phyloP scores from a whole-genome alignment of 2,329 filamentous ascomycete genomes.

The Pseudohalonectria lignicola region DNA sequence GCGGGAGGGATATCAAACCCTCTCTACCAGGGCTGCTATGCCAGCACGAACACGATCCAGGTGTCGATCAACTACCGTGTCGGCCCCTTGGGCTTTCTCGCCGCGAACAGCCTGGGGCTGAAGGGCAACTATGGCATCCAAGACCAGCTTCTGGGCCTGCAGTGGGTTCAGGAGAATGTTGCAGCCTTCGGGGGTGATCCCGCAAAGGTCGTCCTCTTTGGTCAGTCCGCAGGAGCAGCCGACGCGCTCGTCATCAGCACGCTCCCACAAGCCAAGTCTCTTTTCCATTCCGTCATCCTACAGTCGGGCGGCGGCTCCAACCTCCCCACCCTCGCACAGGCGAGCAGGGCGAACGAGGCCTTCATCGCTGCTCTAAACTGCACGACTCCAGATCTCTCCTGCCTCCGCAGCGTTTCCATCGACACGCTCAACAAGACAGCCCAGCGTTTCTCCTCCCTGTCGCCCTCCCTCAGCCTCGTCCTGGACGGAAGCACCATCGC shows the following conservation, averaged over 20 bases:
- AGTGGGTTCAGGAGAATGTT: slow-evolving; percentile 52
- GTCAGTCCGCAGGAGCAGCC: slow-evolving; percentile 20
- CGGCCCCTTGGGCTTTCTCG: slow-evolving; percentile 58
- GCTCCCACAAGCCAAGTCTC: slow-evolving; percentile 12
- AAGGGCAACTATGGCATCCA: slow-evolving; percentile 39
- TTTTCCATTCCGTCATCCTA: slow-evolving; percentile 13
- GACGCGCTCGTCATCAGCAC: slow-evolving; percentile 14
- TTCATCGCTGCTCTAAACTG: too few relatives aligned
- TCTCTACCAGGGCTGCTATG: slow-evolving; percentile 12
- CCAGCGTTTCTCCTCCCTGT: too few relatives aligned
- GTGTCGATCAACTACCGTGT: slow-evolving; percentile 47
- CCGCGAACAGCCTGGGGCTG: slow-evolving; percentile 53
- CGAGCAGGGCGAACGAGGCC: too few relatives aligned
- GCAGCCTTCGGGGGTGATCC: slow-evolving; percentile 48
- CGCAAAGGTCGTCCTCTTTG: slow-evolving; percentile 48
- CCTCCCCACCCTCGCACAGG: slow-evolving; percentile 9
- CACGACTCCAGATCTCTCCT: too few relatives aligned
- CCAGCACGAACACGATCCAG: slow-evolving; percentile 12
- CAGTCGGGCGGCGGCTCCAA: slow-evolving; percentile 14
- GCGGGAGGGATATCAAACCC: slow-evolving; percentile 12
- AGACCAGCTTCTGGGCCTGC: slow-evolving; percentile 47
- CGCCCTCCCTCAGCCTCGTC: too few relatives aligned
- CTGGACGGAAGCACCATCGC: slow-evolving; percentile 15
- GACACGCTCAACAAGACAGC: too few relatives aligned
- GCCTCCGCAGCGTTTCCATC: too few relatives aligned